These are phyloP conservation scores for Penicillium sp. DNA, from an alignment of 2,329 filamentous ascomycete species.

Conservation along the genomic window DNA sequence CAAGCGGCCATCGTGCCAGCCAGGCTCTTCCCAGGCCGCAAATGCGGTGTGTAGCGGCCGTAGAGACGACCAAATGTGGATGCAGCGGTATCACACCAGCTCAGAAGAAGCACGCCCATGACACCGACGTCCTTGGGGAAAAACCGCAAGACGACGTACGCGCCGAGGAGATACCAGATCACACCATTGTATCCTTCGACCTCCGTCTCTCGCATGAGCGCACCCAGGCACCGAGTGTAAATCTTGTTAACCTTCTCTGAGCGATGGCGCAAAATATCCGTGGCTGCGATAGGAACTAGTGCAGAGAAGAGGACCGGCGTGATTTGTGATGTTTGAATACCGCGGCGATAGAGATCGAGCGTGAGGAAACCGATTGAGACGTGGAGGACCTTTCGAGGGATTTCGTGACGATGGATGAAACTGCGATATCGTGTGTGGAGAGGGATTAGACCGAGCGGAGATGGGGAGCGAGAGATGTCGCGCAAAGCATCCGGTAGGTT, in stretches of 20 bases:
- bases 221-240: slow-evolving; percentile 82
- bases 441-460: slow-evolving; percentile 89
- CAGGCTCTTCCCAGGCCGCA: slow-evolving; percentile 86
- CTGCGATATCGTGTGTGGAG: slow-evolving; percentile 90
- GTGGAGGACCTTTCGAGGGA: slow-evolving; percentile 89
- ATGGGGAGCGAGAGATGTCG: slow-evolving; percentile 87
- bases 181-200: slow-evolving; percentile 94
- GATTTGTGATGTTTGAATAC: slow-evolving; percentile 74
- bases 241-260: slow-evolving; percentile 79
- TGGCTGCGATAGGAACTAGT: slow-evolving; percentile 79
- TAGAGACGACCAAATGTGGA: slow-evolving; percentile 90
- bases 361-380: slow-evolving; percentile 96
- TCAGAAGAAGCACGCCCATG: slow-evolving; percentile 84
- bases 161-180: slow-evolving; percentile 91
- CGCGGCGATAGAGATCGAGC: slow-evolving; percentile 78
- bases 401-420: slow-evolving; percentile 95
- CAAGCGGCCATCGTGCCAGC: slow-evolving; percentile 87
- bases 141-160: slow-evolving; percentile 80
- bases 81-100: slow-evolving; percentile 97
- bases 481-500: slow-evolving; percentile 72
- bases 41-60: slow-evolving; percentile 81
- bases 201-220: slow-evolving; percentile 96
- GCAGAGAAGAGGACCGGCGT: slow-evolving; percentile 80
- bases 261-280: slow-evolving; percentile 80
- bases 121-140: slow-evolving; percentile 93